phyloP scores from a whole-genome alignment of 2,329 filamentous ascomycete genomes.

The Knufia petricola region DNA sequence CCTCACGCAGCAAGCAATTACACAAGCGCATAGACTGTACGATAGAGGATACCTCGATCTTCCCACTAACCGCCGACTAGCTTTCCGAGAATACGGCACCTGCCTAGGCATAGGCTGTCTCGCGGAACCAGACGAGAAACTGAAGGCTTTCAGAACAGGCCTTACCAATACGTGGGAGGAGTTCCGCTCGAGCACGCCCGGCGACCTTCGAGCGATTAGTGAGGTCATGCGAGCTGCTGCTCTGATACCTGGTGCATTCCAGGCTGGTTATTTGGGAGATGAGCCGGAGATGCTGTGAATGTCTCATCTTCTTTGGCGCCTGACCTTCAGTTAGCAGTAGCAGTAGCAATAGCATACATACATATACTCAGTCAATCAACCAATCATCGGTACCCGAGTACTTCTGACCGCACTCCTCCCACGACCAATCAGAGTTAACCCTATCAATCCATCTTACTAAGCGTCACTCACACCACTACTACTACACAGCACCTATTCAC shows the following conservation, averaged over 20 bases:
- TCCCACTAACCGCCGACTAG: conserved; percentile 32
- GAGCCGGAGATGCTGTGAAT: too few species aligned
- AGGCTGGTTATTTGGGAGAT: too few species aligned
- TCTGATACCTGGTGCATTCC: conserved; percentile 37
- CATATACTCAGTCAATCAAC: too few species aligned
- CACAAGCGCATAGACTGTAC: conserved; percentile 27
- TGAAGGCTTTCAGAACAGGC: conserved; percentile 9
- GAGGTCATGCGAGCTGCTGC: conserved; percentile 49
- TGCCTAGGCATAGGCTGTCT: conserved; percentile 39
- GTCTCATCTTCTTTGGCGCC: too few species aligned
- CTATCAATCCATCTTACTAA: too few species aligned
- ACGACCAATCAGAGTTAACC: too few species aligned
- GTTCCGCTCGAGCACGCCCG: conserved; percentile 27
- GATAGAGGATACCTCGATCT: conserved; percentile 27
- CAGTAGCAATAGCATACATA: too few species aligned
- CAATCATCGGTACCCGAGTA: too few species aligned
- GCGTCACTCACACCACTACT: too few species aligned
- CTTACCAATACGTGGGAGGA: conserved; percentile 14
- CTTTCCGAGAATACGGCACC: conserved; percentile 48
- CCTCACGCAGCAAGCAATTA: conserved; percentile 34
- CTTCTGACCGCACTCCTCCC: too few species aligned
- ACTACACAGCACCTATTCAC: too few species aligned
- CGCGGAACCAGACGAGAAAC: conserved; percentile 6
- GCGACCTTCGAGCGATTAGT: conserved; percentile 45
- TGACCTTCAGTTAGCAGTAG: too few species aligned